A percentile compares a stretch with the other conserved stretches of the same genome.
phyloP scores from a whole-genome alignment of 2,329 filamentous ascomycete genomes.

The Periconia digitata region DNA sequence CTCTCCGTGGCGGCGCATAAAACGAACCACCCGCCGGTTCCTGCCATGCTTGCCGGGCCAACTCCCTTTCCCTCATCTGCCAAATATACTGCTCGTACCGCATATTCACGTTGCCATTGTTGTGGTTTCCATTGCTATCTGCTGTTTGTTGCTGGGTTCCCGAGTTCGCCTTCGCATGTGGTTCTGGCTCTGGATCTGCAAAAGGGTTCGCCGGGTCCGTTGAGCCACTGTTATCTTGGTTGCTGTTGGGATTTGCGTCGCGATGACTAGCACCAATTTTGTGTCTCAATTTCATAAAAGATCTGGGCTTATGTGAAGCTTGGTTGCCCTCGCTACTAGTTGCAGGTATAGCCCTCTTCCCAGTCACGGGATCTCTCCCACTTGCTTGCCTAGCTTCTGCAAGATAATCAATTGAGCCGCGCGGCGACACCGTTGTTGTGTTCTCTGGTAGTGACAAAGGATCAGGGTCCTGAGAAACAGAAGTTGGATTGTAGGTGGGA shows the following conservation, averaged over 20 bases:
- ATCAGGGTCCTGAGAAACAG: neutral
- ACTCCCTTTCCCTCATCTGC: neutral
- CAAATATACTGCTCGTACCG: neutral
- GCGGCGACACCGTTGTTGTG: slow-evolving; percentile 6
- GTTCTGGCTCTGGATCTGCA: neutral
- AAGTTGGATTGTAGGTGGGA: neutral
- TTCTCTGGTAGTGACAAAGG: neutral
- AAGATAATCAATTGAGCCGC: slow-evolving; percentile 12
- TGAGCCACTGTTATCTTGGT: neutral
- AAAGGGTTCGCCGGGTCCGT: neutral
- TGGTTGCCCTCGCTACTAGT: too few species aligned
- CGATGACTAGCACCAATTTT: neutral
- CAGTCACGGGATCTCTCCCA: slow-evolving; percentile 22
- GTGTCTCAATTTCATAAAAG: neutral
- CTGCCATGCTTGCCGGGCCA: neutral
- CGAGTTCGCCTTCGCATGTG: neutral
- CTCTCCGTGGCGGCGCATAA: neutral
- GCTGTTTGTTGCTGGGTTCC: neutral
- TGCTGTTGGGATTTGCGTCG: neutral
- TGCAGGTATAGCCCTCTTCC: neutral
- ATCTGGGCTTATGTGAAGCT: neutral
- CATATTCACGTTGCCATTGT: neutral
- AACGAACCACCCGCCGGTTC: neutral
- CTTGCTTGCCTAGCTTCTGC: slow-evolving; percentile 23
- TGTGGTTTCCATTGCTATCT: too few species aligned